Evolutionary conservation across 768 basidiomycete genomes (phyloP).

Genomic region (Leccinum obscurum): DNA sequence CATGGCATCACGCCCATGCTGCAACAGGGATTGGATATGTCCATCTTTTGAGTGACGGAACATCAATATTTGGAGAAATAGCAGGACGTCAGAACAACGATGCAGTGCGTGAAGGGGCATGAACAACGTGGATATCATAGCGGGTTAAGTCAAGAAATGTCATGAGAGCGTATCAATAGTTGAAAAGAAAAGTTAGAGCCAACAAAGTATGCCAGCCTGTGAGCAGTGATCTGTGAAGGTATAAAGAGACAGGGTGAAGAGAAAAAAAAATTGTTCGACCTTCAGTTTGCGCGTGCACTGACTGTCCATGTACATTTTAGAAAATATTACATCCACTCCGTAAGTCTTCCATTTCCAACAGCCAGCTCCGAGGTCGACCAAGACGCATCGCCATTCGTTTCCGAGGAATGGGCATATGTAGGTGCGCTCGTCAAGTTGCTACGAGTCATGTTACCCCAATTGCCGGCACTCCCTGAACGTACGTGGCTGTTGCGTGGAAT

Average conservation of each 20-base stretch:
- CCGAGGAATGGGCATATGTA: constrained; percentile 57
- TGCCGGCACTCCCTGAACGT: constrained; percentile 78
- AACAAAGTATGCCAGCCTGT: constrained; percentile 10
- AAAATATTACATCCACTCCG: constrained; percentile 44
- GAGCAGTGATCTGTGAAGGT: constrained; percentile 9
- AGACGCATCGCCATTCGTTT: constrained; percentile 52
- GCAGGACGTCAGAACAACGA: constrained; percentile 35
- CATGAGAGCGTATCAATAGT: constrained; percentile 30
- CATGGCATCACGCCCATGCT: constrained; percentile 52
- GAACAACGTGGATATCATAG: constrained; percentile 42
- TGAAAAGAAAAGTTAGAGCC: constrained; percentile 21
- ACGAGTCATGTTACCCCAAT: constrained; percentile 68
- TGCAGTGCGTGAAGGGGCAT: constrained; percentile 34
- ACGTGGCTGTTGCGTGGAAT: constrained; percentile 59
- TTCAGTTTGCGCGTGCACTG: constrained; percentile 21
- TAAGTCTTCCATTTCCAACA: constrained; percentile 49
- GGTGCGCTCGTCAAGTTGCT: constrained; percentile 49
- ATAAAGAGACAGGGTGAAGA: constrained; percentile 8
- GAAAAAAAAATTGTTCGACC: constrained; percentile 44
- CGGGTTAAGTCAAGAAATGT: constrained; percentile 36
- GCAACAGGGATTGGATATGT: constrained; percentile 10
- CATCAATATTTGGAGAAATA: constrained; percentile 47
- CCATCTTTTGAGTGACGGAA: constrained; percentile 9
- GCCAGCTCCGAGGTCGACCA: constrained; percentile 59
- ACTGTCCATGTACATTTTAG: constrained; percentile 6